Conservation (phyloP, 2,329 filamentous ascomycete species). For the Aaosphaeria arxii region DNA sequence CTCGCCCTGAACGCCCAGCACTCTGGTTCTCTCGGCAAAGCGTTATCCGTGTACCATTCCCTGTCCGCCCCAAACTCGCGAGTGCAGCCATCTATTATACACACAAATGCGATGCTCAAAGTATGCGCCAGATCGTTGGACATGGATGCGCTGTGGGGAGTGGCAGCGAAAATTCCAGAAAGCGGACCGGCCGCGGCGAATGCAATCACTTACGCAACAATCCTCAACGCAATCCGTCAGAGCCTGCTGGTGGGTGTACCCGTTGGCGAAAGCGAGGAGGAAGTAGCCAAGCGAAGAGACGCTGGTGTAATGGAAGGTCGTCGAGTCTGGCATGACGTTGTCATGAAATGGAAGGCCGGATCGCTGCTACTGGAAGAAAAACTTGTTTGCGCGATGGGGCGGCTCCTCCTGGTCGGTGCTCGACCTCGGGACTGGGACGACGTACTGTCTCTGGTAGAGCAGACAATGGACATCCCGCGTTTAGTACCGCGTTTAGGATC, state of each 20-base stretch:
- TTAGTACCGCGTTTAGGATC: slow-evolving; percentile 39
- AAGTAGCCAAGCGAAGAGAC: slow-evolving; percentile 25
- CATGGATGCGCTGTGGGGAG: slow-evolving; percentile 75
- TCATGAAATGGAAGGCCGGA: slow-evolving; percentile 71
- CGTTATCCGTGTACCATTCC: slow-evolving; percentile 72
- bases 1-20: slow-evolving; percentile 61
- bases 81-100: slow-evolving; percentile 71
- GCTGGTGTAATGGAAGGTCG: slow-evolving; percentile 64
- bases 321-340: slow-evolving; percentile 76
- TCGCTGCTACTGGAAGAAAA: slow-evolving; percentile 71
- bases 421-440: slow-evolving; percentile 64
- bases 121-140: slow-evolving; percentile 74
- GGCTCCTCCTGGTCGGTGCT: slow-evolving; percentile 65
- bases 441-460: slow-evolving; percentile 71
- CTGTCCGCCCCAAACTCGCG: slow-evolving; percentile 63
- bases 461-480: slow-evolving; percentile 75
- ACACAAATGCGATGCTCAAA: slow-evolving; percentile 83
- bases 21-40: slow-evolving; percentile 62
- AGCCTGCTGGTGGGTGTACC: slow-evolving; percentile 23
- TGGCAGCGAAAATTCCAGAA: slow-evolving; percentile 70
- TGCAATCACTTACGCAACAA: slow-evolving; percentile 72
- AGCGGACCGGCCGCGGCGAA: slow-evolving; percentile 63
- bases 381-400: slow-evolving; percentile 77
- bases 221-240: slow-evolving; percentile 69
- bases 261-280: slow-evolving; percentile 23